phyloP scores from a whole-genome alignment of 116 monocot genomes.

The Trichopus zeylanicus region DNA sequence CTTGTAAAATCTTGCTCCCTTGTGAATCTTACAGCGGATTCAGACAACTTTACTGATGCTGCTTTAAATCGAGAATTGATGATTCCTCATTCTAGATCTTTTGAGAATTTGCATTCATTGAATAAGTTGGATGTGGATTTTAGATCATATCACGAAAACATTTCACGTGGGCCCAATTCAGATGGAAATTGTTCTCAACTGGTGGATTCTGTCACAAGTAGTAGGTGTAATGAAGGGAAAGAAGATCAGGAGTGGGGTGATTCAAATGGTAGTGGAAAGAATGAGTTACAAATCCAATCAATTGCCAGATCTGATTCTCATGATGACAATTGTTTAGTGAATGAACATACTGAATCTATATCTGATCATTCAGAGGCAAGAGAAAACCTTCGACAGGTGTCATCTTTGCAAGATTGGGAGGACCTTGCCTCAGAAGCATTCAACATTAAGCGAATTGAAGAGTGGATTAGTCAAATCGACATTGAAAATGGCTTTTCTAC shows the following conservation, averaged over 20 bases:
- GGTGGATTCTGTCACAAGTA: constrained; percentile 8
- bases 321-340: not conserved
- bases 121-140: not conserved
- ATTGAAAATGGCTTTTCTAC: constrained; percentile 20
- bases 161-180: constrained; percentile 5
- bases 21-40: constrained; percentile 5
- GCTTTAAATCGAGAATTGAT: constrained; percentile 1
- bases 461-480: constrained; percentile 77
- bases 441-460: constrained; percentile 50
- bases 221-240: constrained; percentile 3
- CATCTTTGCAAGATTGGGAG: constrained; percentile 7
- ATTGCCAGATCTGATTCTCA: constrained; percentile 9
- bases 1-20: constrained; percentile 36
- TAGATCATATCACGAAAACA: too few species aligned
- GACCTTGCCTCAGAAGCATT: constrained; percentile 25
- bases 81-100: constrained; percentile 32
- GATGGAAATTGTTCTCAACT: not conserved
- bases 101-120: constrained; percentile 21
- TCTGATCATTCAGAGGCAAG: not conserved
- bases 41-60: constrained; percentile 4
- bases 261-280: constrained; percentile 7
- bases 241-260: constrained; percentile 9
- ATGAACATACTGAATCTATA: constrained; percentile 10
- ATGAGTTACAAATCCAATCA: constrained; percentile 9
- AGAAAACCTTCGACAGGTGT: constrained; percentile 6